A percentile compares a stretch with the other conserved stretches of the same genome.
Conservation (phyloP, 352 stramenopile genomes). For the Elongisporangium senticosum region DNA sequence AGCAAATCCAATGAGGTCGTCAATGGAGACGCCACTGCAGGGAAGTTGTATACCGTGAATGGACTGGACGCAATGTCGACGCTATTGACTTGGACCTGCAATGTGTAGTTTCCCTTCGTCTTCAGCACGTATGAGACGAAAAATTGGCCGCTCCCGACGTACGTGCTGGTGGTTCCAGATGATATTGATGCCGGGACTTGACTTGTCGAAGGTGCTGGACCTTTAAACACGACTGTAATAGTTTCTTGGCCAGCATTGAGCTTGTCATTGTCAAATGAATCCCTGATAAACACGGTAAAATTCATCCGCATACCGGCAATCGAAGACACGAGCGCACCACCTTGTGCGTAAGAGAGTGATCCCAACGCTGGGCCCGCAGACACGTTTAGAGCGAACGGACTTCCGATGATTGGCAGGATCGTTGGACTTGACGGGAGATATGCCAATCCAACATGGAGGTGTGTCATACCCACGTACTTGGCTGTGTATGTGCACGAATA, state of each 20-base stretch:
- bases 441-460: conserved; percentile 24
- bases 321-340: conserved; percentile 39
- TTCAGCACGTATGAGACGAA: conserved; percentile 34
- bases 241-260: conserved; percentile 43
- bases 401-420: conserved; percentile 21
- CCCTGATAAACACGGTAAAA: conserved; percentile 50
- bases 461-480: conserved; percentile 30
- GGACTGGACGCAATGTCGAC: conserved; percentile 35
- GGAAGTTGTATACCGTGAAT: conserved; percentile 56
- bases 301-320: conserved; percentile 39
- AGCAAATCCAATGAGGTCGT: conserved; percentile 55
- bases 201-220: conserved; percentile 18
- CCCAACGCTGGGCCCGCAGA: conserved; percentile 43
- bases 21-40: conserved; percentile 24
- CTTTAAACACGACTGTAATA: conserved; percentile 29
- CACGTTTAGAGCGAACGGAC: conserved; percentile 47
- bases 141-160: conserved; percentile 30
- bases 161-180: conserved; percentile 20
- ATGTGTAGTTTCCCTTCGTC: conserved; percentile 36
- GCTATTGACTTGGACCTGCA: conserved; percentile 38
- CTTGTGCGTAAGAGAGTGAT: conserved; percentile 30
- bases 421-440: conserved; percentile 1
- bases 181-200: conserved; percentile 9
- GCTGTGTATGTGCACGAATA: conserved; percentile 64
- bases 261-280: conserved; percentile 59